Evolutionary conservation across 805 yeast species (phyloP).

Genomic region (Candida sphagnicola): DNA sequence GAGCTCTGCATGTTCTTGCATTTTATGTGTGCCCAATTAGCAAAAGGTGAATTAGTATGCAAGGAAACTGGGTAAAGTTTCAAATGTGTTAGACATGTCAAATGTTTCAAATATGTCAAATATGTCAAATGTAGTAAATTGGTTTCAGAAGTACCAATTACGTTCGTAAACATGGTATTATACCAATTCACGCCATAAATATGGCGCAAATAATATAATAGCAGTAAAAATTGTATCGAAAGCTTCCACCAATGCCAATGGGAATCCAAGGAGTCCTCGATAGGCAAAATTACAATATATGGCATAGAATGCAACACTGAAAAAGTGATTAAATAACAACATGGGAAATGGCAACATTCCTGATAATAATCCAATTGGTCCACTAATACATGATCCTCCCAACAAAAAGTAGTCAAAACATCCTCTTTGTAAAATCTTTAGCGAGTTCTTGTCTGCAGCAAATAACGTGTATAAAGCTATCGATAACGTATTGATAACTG

Average conservation of each 20-base stretch:
- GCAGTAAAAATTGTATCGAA: constrained; percentile 71
- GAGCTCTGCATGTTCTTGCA: too few relatives aligned
- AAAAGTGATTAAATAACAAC: constrained; percentile 77
- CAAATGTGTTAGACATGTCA: too few relatives aligned
- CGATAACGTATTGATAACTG: constrained; percentile 86
- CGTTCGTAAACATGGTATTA: too few relatives aligned
- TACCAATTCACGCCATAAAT: constrained; percentile 50
- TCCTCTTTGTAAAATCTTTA: constrained; percentile 74
- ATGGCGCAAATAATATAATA: constrained; percentile 74
- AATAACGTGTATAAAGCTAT: constrained; percentile 86
- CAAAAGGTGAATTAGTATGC: too few relatives aligned
- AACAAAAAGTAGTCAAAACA: constrained; percentile 81
- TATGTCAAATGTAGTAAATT: too few relatives aligned
- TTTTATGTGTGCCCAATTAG: too few relatives aligned
- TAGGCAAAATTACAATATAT: constrained; percentile 63
- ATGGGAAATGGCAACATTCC: constrained; percentile 79
- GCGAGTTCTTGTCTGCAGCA: constrained; percentile 72
- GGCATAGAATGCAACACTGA: constrained; percentile 84
- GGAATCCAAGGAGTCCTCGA: constrained; percentile 64
- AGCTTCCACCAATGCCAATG: constrained; percentile 67
- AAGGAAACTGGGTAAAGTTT: too few relatives aligned
- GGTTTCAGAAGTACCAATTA: too few relatives aligned
- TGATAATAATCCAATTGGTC: constrained; percentile 79
- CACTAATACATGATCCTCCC: constrained; percentile 76
- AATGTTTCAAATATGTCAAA: too few relatives aligned